Evolutionary conservation across 305 asterid species (phyloP).

Genomic region (Solanum aculeatissimum): DNA sequence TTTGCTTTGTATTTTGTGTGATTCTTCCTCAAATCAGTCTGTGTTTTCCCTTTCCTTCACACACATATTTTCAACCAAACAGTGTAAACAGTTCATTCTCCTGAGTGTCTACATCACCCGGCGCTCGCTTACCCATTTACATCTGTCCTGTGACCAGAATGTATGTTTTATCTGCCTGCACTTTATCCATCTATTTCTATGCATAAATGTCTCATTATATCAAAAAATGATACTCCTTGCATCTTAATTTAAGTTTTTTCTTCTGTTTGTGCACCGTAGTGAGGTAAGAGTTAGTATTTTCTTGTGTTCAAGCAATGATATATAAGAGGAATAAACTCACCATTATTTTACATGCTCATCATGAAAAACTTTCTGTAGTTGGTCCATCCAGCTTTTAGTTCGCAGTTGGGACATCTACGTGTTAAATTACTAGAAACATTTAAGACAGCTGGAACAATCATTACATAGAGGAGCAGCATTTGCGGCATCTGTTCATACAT

Average conservation of each 20-base stretch:
- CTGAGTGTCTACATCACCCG: background rate
- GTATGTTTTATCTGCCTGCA: background rate
- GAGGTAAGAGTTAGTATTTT: background rate
- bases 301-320: background rate
- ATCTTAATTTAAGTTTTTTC: background rate
- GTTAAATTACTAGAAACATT: slow-evolving; percentile 29
- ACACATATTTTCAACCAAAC: too few species aligned
- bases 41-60: too few species aligned
- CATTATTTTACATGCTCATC: background rate
- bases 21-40: background rate
- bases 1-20: background rate
- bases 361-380: slow-evolving; percentile 19
- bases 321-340: background rate
- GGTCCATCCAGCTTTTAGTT: slow-evolving; percentile 42
- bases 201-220: background rate
- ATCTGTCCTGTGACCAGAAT: background rate
- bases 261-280: background rate
- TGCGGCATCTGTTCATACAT: slow-evolving; percentile 36
- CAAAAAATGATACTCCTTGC: background rate
- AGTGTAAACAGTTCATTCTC: background rate
- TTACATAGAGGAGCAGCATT: slow-evolving; percentile 42
- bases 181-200: background rate
- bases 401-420: slow-evolving; percentile 48
- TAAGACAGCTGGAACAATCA: slow-evolving; percentile 25
- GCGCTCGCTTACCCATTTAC: background rate